Base-by-base conservation (phyloP, 495 filamentous ascomycete species). In the Aspergillus ellipticus region DNA sequence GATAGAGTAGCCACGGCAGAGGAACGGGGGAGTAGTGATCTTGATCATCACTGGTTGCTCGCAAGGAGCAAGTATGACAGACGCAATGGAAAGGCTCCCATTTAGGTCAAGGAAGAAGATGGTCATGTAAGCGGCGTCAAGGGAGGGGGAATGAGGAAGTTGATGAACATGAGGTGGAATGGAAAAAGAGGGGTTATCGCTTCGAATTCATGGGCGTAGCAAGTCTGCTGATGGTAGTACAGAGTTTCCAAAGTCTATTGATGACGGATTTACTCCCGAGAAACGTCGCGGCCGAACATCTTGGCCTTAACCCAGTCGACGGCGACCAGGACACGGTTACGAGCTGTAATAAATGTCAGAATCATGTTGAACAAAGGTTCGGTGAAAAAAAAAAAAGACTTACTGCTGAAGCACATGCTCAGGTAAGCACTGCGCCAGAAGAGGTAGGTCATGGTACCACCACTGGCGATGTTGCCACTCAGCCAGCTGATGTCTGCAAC, bases 341-440 rank as follows among this genome's bases (percentile, higher is more conserved):
- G 88, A 42, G 85, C 87, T 90, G 59, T 41, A 60, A 13, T 42
- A 47, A 53, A 47, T 50, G 63, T 68, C 51, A 66, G 58, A 24
- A 56, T 45, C 15, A 28, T 42, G 16, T 31, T 2, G 11, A 29
- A 16, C 49, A 51, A 57, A 19, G 3, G 2, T 16, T 29, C 11
- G 3, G 29, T 53, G 6, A 24, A 21, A 17, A 24, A 51, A 51
- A 46, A 54, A 29, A 51, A 20, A 57, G 64, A 86, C 88, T 81
- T 82, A 90, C 89, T 89, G 83, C 92, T 96, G 72, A 97, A 99
- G 83, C 92, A 97, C 94, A 99, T 99, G 82, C 88, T 95, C 73
- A 99, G 78, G 73, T 99, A 99, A 49, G 94, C 95, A 68, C 87
- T 91, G 71, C 90, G 82, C 94, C 94, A 98, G 84, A 98, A 97